Conservation (phyloP, 108 stramenopile genomes). For the Craspedostauros australis region DNA sequence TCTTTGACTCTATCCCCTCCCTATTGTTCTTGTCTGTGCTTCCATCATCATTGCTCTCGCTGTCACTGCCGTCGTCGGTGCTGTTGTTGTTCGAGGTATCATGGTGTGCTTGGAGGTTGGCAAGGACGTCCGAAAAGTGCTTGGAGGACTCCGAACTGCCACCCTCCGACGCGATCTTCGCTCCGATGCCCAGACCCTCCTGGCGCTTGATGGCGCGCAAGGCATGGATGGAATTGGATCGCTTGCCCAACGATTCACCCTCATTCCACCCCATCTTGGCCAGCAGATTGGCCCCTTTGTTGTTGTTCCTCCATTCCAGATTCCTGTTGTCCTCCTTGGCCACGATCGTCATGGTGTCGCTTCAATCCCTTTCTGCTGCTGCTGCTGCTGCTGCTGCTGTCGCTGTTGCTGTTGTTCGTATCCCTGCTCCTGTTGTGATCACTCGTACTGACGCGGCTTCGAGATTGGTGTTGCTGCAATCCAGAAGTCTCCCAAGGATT, state of each 20-base stretch:
- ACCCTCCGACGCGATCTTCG: conserved; percentile 37
- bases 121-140: conserved; percentile 43
- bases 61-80: conserved; percentile 6
- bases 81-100: background rate
- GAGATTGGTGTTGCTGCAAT: too few species aligned
- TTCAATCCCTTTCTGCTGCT: background rate
- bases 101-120: conserved; percentile 34
- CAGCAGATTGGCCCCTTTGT: conserved; percentile 63
- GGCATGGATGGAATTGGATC: conserved; percentile 9
- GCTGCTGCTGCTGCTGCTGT: background rate
- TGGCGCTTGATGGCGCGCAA: conserved; percentile 27
- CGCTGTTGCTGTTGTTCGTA: background rate
- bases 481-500: too few species aligned
- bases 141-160: conserved; percentile 37
- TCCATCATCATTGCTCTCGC: background rate
- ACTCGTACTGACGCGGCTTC: too few species aligned
- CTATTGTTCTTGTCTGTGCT: too few species aligned
- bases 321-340: conserved; percentile 62
- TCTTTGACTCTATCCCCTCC: background rate
- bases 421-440: background rate
- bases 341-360: conserved; percentile 63
- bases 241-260: conserved; percentile 76
- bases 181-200: conserved; percentile 59
- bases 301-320: conserved; percentile 58
- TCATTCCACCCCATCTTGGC: conserved; percentile 92